Base-by-base conservation (phyloP, 768 basidiomycete species). In the Mycena pura region DNA sequence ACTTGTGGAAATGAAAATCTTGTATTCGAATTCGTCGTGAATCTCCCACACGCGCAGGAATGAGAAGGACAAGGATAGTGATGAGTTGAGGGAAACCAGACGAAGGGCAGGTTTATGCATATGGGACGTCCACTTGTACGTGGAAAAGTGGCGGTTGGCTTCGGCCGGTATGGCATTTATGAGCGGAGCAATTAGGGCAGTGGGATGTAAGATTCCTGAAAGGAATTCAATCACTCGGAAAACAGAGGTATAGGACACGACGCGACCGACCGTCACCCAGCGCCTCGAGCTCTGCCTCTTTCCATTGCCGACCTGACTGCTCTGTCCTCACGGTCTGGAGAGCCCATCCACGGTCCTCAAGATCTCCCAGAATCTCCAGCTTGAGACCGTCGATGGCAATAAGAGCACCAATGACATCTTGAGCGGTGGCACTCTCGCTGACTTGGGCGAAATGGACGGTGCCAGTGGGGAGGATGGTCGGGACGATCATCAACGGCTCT, bases 21-120 rank as follows among this genome's bases (percentile, higher is more conserved):
- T 87, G 78, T 88, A 87, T 63, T 77, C 68, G 67, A 88, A 92
- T 2, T 81, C 88, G 66, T 94, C 93, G 49, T 88, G 83, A 57
- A 94, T 84, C 71, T 92, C 89, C 3, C 91, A 91, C 15, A 94
- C 84, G 43, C 90, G 86, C 40, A 82, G 72, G 72, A 92, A 90
- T 0, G 78, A 69, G 36, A 91, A 68, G 2, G 76, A 73, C 21
- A 89, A 40, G 0, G 80, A 79, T n/a, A 91, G 79, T 15, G 78
- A 72, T 5, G 87, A 82, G 65, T 93, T 84, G 3, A 88, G 78
- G 6, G 90, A 90, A 3, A 94, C 87, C 40, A 95, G 78, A 1
- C 92, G 88, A 38, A 94, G 72, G 3, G 80, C 74, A 10, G 92
- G 88, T 3, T 78, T 77, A 68, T 90, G 89, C 34, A 90, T 76